Percentiles rank a stretch among this genome's conserved stretches.
These are phyloP conservation scores for Dorcoceras hygrometricum DNA, from an alignment of 257 asterid species.

Conservation along the genomic window DNA sequence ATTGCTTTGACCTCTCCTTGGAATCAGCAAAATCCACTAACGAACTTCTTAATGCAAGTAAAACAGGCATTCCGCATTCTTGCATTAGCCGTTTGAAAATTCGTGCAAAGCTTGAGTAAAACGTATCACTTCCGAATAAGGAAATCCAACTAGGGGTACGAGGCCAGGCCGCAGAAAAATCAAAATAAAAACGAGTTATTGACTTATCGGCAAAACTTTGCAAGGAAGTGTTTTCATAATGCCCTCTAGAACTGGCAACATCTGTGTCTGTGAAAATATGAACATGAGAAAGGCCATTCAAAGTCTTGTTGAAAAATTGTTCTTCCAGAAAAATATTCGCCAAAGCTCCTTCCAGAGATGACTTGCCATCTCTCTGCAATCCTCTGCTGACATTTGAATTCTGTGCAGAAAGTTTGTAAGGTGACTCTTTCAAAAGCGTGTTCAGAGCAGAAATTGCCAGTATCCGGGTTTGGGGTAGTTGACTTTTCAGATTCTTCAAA, in stretches of 20 bases:
- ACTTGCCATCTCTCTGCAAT: slow-evolving; percentile 46
- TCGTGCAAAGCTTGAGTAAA: slow-evolving; percentile 84
- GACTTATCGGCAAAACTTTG: slow-evolving; percentile 95
- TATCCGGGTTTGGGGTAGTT: slow-evolving; percentile 97
- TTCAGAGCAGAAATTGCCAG: slow-evolving; percentile 96
- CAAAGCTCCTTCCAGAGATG: slow-evolving; percentile 85
- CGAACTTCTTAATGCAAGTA: slow-evolving; percentile 62
- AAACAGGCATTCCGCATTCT: slow-evolving; percentile 93
- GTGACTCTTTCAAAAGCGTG: slow-evolving; percentile 91
- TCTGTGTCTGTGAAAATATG: slow-evolving; percentile 80
- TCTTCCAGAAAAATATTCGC: slow-evolving; percentile 83
- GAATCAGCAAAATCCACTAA: slow-evolving; percentile 77
- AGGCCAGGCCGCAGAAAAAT: slow-evolving; percentile 98
- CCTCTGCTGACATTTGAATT: slow-evolving; percentile 33
- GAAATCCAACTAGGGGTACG: slow-evolving; percentile 98
- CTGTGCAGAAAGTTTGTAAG: slow-evolving; percentile 64
- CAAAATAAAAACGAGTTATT: slow-evolving; percentile 87
- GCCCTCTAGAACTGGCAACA: slow-evolving; percentile 70
- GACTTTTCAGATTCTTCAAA: slow-evolving; percentile 91
- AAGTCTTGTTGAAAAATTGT: slow-evolving; percentile 74
- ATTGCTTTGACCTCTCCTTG: slow-evolving; percentile 92
- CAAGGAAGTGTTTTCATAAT: slow-evolving; percentile 66
- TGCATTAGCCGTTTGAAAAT: slow-evolving; percentile 89
- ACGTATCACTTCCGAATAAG: slow-evolving; percentile 73
- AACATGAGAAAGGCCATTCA: slow-evolving; percentile 87